A percentile compares a stretch with the other conserved stretches of the same genome.
These are phyloP conservation scores for Trametes maxima DNA, from an alignment of 768 basidiomycete genomes.

Conservation along the genomic window DNA sequence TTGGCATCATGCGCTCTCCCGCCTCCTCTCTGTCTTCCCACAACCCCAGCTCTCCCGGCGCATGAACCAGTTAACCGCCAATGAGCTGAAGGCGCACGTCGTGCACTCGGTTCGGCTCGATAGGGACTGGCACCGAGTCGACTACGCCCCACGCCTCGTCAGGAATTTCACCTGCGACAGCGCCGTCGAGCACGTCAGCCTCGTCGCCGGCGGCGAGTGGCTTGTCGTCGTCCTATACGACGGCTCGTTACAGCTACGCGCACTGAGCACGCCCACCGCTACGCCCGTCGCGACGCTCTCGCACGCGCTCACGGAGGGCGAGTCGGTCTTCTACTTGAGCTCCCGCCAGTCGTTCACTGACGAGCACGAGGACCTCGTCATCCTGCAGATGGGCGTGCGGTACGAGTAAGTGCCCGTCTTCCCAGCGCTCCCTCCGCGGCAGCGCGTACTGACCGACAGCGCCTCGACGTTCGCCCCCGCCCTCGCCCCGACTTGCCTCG, in stretches of 20 bases:
- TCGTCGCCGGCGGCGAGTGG: constrained; percentile 19
- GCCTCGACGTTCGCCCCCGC: too few relatives aligned
- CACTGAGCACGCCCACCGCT: constrained; percentile 8
- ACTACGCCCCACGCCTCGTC: constrained; percentile 9
- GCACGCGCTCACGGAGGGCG: constrained; percentile 14
- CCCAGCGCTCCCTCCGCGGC: background rate
- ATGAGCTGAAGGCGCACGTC: constrained; percentile 11
- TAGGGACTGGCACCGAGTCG: constrained; percentile 13
- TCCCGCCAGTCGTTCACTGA: constrained; percentile 20
- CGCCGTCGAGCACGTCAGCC: constrained; percentile 15
- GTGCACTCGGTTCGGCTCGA: constrained; percentile 16
- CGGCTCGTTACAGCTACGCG: constrained; percentile 16
- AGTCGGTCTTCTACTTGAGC: constrained; percentile 24
- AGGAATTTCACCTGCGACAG: constrained; percentile 9
- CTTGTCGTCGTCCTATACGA: constrained; percentile 20
- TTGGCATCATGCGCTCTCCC: constrained; percentile 16
- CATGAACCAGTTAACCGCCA: background rate
- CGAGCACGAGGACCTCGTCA: constrained; percentile 20
- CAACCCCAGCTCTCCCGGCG: constrained; percentile 14
- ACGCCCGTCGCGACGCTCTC: constrained; percentile 9
- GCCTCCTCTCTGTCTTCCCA: constrained; percentile 14
- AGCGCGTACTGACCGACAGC: background rate
- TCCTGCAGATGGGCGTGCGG: constrained; percentile 23
- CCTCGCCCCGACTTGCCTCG: too few relatives aligned
- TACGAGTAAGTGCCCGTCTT: constrained; percentile 15